These are phyloP conservation scores for Russula sp. DNA, from an alignment of 768 basidiomycete species.

Conservation along the genomic window DNA sequence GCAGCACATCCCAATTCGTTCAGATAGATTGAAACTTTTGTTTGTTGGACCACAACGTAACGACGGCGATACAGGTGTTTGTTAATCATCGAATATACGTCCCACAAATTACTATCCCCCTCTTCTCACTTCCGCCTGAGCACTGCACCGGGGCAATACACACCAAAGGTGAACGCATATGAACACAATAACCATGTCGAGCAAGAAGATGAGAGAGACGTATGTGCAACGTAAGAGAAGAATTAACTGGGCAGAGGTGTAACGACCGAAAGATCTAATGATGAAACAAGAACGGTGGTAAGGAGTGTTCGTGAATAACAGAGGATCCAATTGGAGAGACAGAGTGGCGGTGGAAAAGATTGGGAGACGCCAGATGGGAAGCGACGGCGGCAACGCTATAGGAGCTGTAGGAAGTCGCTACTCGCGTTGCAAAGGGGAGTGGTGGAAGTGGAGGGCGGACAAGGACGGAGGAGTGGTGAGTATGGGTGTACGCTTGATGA, in stretches of 20 bases:
- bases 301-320: slow-evolving; percentile 7
- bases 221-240: neutral
- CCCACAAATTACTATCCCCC: neutral
- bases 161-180: slow-evolving; percentile 12
- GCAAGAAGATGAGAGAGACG: slow-evolving; percentile 1
- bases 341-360: neutral
- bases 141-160: slow-evolving; percentile 18
- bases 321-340: neutral
- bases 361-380: neutral
- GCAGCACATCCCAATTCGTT: neutral
- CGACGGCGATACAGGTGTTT: slow-evolving; percentile 7
- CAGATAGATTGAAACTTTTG: neutral
- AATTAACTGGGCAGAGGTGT: neutral
- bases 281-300: neutral
- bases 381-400: neutral
- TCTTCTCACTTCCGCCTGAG: slow-evolving; percentile 4
- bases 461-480: slow-evolving; percentile 5
- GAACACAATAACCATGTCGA: slow-evolving; percentile 18
- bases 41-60: slow-evolving; percentile 1
- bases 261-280: slow-evolving; percentile 7
- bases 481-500: slow-evolving; percentile 4
- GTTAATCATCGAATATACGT: slow-evolving; percentile 13
- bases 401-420: neutral
- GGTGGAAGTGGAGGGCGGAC: neutral
- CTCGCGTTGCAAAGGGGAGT: neutral